Base-by-base conservation (phyloP, 345 rosid species). In the Litchi chinensis region DNA sequence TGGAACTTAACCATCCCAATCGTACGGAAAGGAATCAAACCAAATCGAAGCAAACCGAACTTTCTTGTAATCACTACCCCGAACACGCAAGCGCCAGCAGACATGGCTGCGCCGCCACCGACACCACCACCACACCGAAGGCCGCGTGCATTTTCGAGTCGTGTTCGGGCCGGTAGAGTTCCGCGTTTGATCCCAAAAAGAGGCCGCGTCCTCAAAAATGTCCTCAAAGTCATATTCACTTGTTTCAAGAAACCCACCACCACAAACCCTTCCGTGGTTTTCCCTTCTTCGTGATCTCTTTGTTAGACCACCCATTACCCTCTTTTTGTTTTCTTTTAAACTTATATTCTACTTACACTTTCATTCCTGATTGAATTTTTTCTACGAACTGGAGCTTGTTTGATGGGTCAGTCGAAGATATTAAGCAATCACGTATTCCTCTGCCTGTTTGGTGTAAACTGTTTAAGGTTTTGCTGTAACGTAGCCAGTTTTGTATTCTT, bases 181-280 rank as follows among this genome's bases (percentile, higher is more conserved):
- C 84, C 86, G 12, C 69, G 88, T 73, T 62, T 80, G 81, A 82
- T 89, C 66, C 92, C 92, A 13, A 81, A 44, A 73, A 82, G 92
- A 12, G 92, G 92, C 68, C 56, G 46, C 44, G 92, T 89, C 52
- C 83, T 89, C 0, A 89, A 22, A 78, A 83, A 60, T 24, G 82
- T 68, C 52, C 39, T 87, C 56, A 79, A 70, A 72, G 70, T 16
- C 41, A 74, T 80, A 13, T 64, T 80, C 62, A 76, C 76, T 67
- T 84, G 87, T 75, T 56, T 77, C 77, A 5, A 40, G 28, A 37
- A 21, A 73, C 66, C 52, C 37, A 18, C 44, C 44, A 59, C 3
- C 1, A 48, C 60, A 57, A 73, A 57, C 9, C 26, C 52, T 57
- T 57, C 76, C 19, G 6, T 0, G 10, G 16, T 73, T 46, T 37